Base-by-base conservation (phyloP, 202 grass and related monocot genomes). In the Panicum hallii region DNA sequence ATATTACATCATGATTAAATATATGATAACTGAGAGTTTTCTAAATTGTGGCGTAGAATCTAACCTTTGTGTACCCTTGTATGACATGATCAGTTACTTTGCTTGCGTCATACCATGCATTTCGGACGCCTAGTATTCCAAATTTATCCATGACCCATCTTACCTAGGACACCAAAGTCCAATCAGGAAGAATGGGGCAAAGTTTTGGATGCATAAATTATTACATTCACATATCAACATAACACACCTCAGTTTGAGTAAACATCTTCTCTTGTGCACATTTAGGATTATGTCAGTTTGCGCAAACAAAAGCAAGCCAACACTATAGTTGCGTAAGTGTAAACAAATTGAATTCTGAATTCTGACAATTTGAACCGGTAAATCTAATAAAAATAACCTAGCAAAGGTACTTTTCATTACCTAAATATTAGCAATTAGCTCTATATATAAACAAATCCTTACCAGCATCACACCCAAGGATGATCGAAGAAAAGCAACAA, bases 11-110 rank as follows among this genome's bases (percentile, higher is more conserved):
- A 48, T 47, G 43, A 34, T 9, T 49, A 65, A 26, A 2, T 43
- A 82, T 67, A 42, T 53, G 50, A 63, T 47, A 70, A 19, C 7
- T 70, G 45, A 16, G 19, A 47, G 4, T 78, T 85, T 17, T 57
- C 38, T 66, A 41, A 66, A 46, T 44, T 22, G 32, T 64, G 34
- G 80, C 5, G 13, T 0, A 60, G 82, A 82, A 77, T 41, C 70
- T 86, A 30, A 99, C 91, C 93, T 99, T 97, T 5, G 91, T 97
- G 65, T 97, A 99, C 23, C 91, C 97, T 87, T 99, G 79, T 90
- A 94, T 72, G 62, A 91, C 88, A 91, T 99, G 68, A 84, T 99
- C 93, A 9, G 78, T 89, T 62, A 99, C 87, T 93, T 94, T 91
- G 82, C 75, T 93, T 85, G 90, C 63, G 75, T 99, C 88, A 53